Base-by-base conservation (phyloP, 2,329 filamentous ascomycete genomes). In the Botrytis porri region DNA sequence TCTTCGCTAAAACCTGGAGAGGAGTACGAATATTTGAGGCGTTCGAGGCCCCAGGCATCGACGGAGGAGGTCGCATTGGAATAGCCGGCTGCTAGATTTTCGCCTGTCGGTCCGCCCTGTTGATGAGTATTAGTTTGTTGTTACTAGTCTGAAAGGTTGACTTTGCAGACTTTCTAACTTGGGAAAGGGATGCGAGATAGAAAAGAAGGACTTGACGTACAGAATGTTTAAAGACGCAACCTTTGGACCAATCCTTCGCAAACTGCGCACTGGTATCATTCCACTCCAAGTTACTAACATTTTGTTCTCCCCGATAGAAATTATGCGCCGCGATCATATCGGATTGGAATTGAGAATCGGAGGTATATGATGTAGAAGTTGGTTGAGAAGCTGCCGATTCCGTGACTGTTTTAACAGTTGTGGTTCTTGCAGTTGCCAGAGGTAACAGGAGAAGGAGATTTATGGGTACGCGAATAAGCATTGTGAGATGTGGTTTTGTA, bases 51-150 rank as follows among this genome's bases (percentile, higher is more conserved):
- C 92, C 92, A 94, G 2, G 86, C 87, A 62, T 88, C 86, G n/a
- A 94, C 84, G 67, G 87, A 85, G 5, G 85, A 83, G 0, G 86
- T 86, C 1, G 86, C 87, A 78, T 91, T 89, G 0, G 83, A 75
- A 79, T 89, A 93, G 6, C 91, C 92, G 7, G 89, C 84, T 12
- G 91, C 91, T 5, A 95, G 85, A 81, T 94, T 95, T 82, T 95
- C 92, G 78, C 92, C 92, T 75, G 89, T 90, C 0, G 90, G 88
- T 0, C 90, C 89, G 71, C 86, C 85, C 84, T 86, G 41, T 6
- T 18, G 5, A 20, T 22, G 18, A n/a, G 20, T 69, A 8, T 32
- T 22, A 14, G 37, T 35, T 10, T 12, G 10, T 60, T 20, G 5
- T 22, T 35, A 22, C 5, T 35, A 18, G 32, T 71, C 75, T 70